phyloP scores from a whole-genome alignment of 1,284 basidiomycete genomes.

The Stygiomarasmius scandens region DNA sequence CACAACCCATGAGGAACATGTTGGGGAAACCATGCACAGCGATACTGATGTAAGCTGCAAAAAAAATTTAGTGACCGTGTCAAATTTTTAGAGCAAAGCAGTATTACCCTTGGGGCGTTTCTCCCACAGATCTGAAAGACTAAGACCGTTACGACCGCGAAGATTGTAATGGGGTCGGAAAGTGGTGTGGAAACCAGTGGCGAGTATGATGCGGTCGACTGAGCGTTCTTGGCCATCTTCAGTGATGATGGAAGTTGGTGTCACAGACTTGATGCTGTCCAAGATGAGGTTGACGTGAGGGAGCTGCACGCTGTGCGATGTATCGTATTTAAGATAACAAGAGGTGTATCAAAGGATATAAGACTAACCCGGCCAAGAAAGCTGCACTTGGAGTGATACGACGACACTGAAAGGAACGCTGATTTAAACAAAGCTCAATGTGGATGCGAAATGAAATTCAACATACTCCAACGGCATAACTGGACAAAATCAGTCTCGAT shows the following conservation, averaged over 20 bases:
- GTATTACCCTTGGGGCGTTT: not conserved
- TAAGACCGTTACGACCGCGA: not conserved
- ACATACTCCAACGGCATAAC: not conserved
- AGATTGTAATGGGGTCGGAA: not conserved
- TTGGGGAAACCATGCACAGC: conserved; percentile 2
- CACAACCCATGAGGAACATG: conserved; percentile 4
- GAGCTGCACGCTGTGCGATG: not conserved
- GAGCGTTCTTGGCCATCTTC: not conserved
- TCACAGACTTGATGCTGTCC: not conserved
- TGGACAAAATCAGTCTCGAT: not conserved
- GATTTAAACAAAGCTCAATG: not conserved
- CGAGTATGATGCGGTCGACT: conserved; percentile 3
- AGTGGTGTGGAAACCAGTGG: not conserved
- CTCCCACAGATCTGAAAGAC: not conserved
- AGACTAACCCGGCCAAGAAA: not conserved
- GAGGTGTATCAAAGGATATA: not conserved
- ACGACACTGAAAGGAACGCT: not conserved
- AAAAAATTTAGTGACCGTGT: not conserved
- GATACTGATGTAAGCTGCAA: not conserved
- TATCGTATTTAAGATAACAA: not conserved
- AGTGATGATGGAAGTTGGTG: not conserved
- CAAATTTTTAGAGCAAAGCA: not conserved
- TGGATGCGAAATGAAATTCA: not conserved
- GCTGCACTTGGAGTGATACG: not conserved
- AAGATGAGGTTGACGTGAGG: not conserved